A percentile compares a stretch with the other conserved stretches of the same genome.
These are phyloP conservation scores for Uronychia binucleata DNA, from an alignment of 73 alveolate genomes.

Conservation along the genomic window DNA sequence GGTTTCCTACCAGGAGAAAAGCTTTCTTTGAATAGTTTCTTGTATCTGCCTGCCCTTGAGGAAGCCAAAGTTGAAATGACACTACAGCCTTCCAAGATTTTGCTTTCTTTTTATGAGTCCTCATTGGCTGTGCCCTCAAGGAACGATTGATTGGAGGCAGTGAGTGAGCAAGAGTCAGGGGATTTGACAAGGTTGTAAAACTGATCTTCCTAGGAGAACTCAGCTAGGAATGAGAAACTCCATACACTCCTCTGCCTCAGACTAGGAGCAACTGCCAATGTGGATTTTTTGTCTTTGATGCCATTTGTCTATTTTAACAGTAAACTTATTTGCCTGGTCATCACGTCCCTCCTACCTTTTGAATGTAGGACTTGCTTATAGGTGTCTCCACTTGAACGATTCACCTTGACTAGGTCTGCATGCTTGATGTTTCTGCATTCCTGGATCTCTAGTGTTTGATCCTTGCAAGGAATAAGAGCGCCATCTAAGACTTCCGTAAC, in stretches of 20 bases:
- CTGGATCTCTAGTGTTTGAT: neutral
- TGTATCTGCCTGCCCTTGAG: too few relatives aligned
- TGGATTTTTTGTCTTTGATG: neutral
- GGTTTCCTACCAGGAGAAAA: too few relatives aligned
- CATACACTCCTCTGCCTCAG: neutral
- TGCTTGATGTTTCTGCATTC: neutral
- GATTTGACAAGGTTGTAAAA: neutral
- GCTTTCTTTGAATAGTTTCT: too few relatives aligned
- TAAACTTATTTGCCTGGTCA: neutral
- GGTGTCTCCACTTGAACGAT: neutral
- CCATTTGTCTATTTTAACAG: neutral
- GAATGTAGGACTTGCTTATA: neutral
- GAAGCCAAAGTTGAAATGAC: too few relatives aligned
- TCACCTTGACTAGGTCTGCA: neutral
- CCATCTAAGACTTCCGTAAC: conserved; percentile 2
- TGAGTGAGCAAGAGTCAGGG: neutral
- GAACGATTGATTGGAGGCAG: too few relatives aligned
- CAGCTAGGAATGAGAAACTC: neutral
- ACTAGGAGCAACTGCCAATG: neutral
- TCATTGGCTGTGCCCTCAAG: too few relatives aligned
- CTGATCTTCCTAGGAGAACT: neutral
- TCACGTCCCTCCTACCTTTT: neutral
- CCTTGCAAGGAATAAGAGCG: neutral
- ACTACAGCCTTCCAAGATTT: too few relatives aligned
- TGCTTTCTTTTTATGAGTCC: too few relatives aligned